A percentile compares a stretch with the other conserved stretches of the same genome.
These are phyloP conservation scores for Lyophyllum semitale DNA, from an alignment of 768 basidiomycete species.

Conservation along the genomic window DNA sequence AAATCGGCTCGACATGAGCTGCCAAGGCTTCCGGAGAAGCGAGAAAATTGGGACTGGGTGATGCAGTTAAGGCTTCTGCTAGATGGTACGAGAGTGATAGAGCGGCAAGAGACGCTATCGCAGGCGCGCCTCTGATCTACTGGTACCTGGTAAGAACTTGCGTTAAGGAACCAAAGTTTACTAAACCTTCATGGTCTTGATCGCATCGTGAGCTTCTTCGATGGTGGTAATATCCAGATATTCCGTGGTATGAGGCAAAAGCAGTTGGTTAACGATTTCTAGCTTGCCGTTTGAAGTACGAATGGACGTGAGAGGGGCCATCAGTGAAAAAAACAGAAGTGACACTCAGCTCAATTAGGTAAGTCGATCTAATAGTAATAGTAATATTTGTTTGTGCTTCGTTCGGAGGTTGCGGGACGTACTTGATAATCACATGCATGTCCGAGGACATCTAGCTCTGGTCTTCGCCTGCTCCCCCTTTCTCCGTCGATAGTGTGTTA, in stretches of 20 bases:
- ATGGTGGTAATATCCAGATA: conserved; percentile 68
- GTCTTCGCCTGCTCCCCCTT: conserved; percentile 10
- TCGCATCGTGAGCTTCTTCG: conserved; percentile 89
- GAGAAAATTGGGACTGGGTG: conserved; percentile 56
- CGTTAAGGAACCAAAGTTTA: conserved; percentile 4
- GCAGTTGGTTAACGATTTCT: conserved; percentile 89
- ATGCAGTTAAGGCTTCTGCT: conserved; percentile 47
- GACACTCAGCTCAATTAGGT: not conserved
- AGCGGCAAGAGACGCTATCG: conserved; percentile 90
- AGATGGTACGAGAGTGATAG: conserved; percentile 74
- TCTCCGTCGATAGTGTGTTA: conserved; percentile 30
- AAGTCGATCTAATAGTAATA: no score
- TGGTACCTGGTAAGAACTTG: conserved; percentile 9
- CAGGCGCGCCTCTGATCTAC: conserved; percentile 85
- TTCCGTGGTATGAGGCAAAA: conserved; percentile 75
- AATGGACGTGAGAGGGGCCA: conserved; percentile 42
- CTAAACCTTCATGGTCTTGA: conserved; percentile 90
- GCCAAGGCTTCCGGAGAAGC: conserved; percentile 52
- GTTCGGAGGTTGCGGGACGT: not conserved
- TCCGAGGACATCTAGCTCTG: not conserved
- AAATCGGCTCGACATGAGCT: conserved; percentile 54
- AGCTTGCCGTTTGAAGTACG: conserved; percentile 45
- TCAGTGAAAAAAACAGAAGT: no score
- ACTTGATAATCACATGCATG: conserved; percentile 19
- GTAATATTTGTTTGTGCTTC: not conserved